Percentiles rank a stretch among this genome's conserved stretches.
phyloP scores from a whole-genome alignment of 176 grass and related monocot species.

The Phoenix roebelenii region DNA sequence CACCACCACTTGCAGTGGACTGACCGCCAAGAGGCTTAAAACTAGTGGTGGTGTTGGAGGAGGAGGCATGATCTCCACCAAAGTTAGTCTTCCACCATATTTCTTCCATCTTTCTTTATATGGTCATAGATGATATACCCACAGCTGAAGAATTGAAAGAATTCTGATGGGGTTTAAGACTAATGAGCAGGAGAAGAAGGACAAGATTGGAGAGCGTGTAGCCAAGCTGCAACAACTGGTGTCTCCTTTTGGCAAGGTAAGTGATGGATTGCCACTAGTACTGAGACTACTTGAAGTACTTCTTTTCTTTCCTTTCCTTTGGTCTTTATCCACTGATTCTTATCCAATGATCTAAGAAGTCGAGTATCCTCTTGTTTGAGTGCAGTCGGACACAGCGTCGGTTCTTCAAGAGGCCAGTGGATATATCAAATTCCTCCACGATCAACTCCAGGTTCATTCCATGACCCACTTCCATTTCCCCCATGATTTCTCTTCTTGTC shows the following conservation, averaged over 20 bases:
- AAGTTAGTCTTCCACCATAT: conserved; percentile 9
- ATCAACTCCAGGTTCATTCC: conserved; percentile 67
- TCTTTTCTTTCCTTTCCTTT: background rate
- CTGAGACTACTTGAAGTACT: background rate
- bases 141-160: no score
- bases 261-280: background rate
- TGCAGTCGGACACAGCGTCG: conserved; percentile 88
- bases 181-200: conserved; percentile 83
- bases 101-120: no score
- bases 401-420: conserved; percentile 82
- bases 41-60: conserved; percentile 27
- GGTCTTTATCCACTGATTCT: background rate
- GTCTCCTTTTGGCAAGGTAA: conserved; percentile 87
- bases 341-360: no score
- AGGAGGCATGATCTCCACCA: conserved; percentile 29
- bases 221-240: conserved; percentile 78
- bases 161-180: background rate
- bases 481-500: background rate
- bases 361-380: no score
- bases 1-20: conserved; percentile 28
- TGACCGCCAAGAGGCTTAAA: conserved; percentile 61
- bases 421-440: conserved; percentile 91
- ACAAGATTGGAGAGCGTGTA: conserved; percentile 78
- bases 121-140: no score
- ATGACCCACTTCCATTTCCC: background rate